Evolutionary conservation across 2,329 filamentous ascomycete genomes (phyloP).

Genomic region (Aspergillus quadricinctus): DNA sequence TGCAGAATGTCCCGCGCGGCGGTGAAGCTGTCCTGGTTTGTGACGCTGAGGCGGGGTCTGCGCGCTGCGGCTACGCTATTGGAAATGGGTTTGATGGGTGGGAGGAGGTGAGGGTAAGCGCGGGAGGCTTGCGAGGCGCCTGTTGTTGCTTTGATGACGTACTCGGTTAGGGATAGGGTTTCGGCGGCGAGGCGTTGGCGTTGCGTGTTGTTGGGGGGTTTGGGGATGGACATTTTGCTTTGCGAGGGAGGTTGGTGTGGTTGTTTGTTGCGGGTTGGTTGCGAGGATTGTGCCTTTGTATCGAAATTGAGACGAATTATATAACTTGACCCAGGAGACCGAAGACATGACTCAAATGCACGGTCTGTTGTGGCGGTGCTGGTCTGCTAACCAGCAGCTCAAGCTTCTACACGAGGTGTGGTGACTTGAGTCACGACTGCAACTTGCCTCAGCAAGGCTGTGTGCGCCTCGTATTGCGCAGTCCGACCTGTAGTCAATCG

Average conservation of each 20-base stretch:
- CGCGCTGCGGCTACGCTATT: not conserved
- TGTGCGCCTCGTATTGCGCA: not conserved
- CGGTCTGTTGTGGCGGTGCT: not conserved
- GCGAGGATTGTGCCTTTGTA: not conserved
- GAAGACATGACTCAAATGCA: not conserved
- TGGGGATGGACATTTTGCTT: constrained; percentile 1
- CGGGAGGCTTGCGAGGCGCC: not conserved
- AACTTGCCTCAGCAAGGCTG: not conserved
- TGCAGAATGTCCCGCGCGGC: constrained; percentile 6
- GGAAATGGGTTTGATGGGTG: not conserved
- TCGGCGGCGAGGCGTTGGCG: constrained; percentile 8
- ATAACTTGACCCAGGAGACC: not conserved
- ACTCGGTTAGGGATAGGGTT: not conserved
- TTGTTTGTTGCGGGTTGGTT: not conserved
- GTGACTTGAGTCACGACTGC: not conserved
- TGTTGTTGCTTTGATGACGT: constrained; percentile 3
- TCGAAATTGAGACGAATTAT: not conserved
- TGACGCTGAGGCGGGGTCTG: constrained; percentile 5
- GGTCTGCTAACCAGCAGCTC: not conserved
- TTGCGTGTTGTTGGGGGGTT: constrained; percentile 7
- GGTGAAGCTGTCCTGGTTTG: constrained; percentile 11
- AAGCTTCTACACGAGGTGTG: not conserved
- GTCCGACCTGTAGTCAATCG: not conserved
- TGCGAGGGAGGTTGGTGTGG: not conserved
- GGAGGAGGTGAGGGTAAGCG: not conserved